These are phyloP conservation scores for Metschnikowia reukaufii DNA, from an alignment of 805 yeast species.

Conservation along the genomic window DNA sequence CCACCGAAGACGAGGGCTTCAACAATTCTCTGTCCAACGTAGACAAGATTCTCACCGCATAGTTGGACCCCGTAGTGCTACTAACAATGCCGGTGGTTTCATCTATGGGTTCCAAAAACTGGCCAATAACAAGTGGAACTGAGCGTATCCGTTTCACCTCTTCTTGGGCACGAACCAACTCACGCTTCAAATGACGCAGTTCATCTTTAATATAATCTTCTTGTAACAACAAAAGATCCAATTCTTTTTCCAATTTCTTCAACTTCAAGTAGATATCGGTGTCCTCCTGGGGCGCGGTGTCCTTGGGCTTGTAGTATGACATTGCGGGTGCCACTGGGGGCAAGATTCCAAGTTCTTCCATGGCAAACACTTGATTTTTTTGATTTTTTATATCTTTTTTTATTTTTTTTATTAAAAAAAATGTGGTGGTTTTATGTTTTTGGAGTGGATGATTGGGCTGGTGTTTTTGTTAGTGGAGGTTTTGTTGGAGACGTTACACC, in stretches of 20 bases:
- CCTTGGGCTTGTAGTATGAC: conserved; percentile 14
- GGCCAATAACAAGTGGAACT: conserved; percentile 97
- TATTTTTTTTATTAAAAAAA: too few species aligned
- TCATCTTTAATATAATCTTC: conserved; percentile 98
- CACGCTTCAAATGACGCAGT: conserved; percentile 93
- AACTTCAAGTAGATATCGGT: conserved; percentile 78
- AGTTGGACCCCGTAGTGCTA: conserved; percentile 96
- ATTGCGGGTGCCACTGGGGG: conserved; percentile 17
- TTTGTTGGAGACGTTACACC: neutral
- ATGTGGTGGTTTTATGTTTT: neutral
- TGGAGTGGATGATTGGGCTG: neutral
- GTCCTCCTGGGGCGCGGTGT: conserved; percentile 29
- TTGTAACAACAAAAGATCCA: conserved; percentile 79
- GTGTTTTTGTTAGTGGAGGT: neutral
- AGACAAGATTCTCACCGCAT: conserved; percentile 91
- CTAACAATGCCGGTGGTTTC: conserved; percentile 95
- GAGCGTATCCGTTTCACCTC: conserved; percentile 97
- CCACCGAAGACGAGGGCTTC: conserved; percentile 94
- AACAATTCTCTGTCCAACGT: conserved; percentile 92
- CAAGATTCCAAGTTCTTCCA: conserved; percentile 41
- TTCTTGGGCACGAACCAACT: conserved; percentile 94
- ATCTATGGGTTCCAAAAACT: conserved; percentile 95
- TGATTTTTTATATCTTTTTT: too few species aligned
- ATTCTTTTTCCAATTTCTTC: conserved; percentile 87
- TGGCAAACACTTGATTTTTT: conserved; percentile 9